Evolutionary conservation across 192 early-diverging fungal species (phyloP).

Genomic region (Umbelopsis sp.): DNA sequence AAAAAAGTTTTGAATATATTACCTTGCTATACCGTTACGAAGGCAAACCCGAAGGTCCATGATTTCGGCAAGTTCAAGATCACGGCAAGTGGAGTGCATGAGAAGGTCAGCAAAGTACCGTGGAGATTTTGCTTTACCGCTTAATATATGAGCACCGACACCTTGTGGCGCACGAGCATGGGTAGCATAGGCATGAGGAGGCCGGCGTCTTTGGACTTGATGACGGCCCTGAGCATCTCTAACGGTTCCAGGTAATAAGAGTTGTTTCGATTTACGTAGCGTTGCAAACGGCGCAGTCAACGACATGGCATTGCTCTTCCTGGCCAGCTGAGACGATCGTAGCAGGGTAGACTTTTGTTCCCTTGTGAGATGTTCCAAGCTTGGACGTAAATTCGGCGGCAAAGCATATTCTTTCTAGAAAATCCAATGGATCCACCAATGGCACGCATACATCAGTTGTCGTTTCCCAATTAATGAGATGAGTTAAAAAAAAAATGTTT

Average conservation of each 20-base stretch:
- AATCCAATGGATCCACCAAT: no score
- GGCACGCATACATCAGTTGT: background rate
- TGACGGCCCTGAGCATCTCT: slow-evolving; percentile 4
- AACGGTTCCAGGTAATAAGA: slow-evolving; percentile 1
- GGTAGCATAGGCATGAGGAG: slow-evolving; percentile 3
- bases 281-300: slow-evolving; percentile 23
- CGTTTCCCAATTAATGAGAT: background rate
- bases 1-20: background rate
- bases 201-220: background rate
- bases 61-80: slow-evolving; percentile 31
- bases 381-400: slow-evolving; percentile 17
- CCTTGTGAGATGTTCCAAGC: slow-evolving; percentile 20
- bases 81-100: slow-evolving; percentile 18
- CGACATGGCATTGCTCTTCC: slow-evolving; percentile 19
- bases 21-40: slow-evolving; percentile 30
- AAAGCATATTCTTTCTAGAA: slow-evolving; percentile 29
- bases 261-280: slow-evolving; percentile 9
- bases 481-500: background rate
- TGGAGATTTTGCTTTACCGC: slow-evolving; percentile 1
- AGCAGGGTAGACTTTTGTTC: slow-evolving; percentile 28
- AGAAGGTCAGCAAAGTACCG: slow-evolving; percentile 11
- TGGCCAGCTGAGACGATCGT: slow-evolving; percentile 22
- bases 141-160: background rate
- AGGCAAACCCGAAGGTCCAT: slow-evolving; percentile 32
- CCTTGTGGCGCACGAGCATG: slow-evolving; percentile 8